Base-by-base conservation (phyloP, 805 yeast genomes). In the Pichia cephalocereana region DNA sequence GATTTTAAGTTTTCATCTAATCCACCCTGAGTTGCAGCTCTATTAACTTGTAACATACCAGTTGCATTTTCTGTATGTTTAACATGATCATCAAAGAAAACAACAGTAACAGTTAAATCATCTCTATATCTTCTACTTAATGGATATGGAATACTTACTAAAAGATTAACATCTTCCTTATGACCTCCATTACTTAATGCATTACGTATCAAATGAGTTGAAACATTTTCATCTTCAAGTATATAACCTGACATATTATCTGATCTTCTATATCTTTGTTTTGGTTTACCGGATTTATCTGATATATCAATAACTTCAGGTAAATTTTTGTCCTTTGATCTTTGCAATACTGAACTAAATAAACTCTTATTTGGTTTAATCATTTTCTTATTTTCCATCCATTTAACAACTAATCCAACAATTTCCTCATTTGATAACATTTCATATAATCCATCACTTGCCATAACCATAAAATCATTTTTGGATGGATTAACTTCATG, bases 61-160 rank as follows among this genome's bases (percentile, higher is more conserved):
- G 57, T 57, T 32, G 70, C 72, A 52, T 70, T 64, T 15, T 70
- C 68, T n/a, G 62, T 58, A 8, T 65, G 62, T 44, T 72, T 73
- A 26, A 78, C 78, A 12, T 95, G 96, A 38, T 62, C 64, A 43
- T 62, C 62, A 63, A 93, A 93, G 66, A 93, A 93, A 2, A 91
- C 87, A 26, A 93, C 99, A 3, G 96, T 88, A 6, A 90, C 97
- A 0, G 98, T 90, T 61, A 93, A 73, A 65, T 93, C 99, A 68
- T 93, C 99, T 64, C 99, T 80, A 67, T 90, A 91, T 41, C 88
- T 76, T 67, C 99, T 80, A 19, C 96, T 84, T 56, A 85, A 76
- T 2, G 98, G 97, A 17, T 89, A 78, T 18, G 98, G 98, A 46
- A 93, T 88, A 46, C 93, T 83, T 17, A 89, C 83, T 51, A 93